phyloP scores from a whole-genome alignment of 192 early-diverging fungal species.

The Piromyces finnis region DNA sequence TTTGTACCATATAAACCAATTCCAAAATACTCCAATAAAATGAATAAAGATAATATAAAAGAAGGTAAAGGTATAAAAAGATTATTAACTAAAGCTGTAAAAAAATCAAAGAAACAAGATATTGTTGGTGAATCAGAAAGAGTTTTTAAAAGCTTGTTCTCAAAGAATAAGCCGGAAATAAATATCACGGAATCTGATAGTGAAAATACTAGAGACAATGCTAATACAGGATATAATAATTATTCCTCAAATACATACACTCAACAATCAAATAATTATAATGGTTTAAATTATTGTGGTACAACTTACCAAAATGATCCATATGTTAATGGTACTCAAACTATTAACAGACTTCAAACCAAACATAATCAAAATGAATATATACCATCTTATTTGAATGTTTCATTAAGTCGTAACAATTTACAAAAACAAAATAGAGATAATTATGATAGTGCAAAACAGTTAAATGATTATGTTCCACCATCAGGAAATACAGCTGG shows the following conservation, averaged over 20 bases:
- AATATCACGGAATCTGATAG: neutral
- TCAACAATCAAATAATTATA: no score
- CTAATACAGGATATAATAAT: neutral
- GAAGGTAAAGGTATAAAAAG: neutral
- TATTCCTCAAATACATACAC: neutral
- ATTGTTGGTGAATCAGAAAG: no score
- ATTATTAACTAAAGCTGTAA: no score
- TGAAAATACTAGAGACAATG: neutral
- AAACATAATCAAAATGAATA: neutral
- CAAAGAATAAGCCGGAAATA: no score
- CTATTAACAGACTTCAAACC: neutral
- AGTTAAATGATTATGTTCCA: no score
- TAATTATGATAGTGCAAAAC: no score
- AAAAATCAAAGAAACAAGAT: no score
- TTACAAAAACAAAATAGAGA: no score
- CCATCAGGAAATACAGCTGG: no score
- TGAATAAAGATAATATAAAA: neutral
- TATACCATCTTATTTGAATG: neutral
- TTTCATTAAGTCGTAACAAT: neutral
- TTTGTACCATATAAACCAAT: neutral
- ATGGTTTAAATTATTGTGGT: no score
- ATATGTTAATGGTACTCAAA: neutral
- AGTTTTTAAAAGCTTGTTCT: no score
- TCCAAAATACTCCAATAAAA: neutral
- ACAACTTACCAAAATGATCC: neutral